phyloP scores from a whole-genome alignment of 371 early-diverging fungal species.

The Haplosporangium sp. region DNA sequence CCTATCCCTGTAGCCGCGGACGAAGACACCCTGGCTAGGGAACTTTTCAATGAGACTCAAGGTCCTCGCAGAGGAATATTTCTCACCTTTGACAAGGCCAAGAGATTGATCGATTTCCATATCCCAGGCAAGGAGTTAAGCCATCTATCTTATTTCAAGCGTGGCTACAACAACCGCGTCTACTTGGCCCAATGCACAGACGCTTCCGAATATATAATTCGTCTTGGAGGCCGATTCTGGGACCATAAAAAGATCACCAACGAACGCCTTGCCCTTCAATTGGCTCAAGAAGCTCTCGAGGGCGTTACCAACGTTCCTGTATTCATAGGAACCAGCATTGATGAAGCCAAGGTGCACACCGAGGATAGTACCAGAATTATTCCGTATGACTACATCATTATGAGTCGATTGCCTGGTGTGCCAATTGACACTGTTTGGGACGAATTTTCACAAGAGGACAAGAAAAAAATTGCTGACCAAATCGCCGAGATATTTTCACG shows the following conservation, averaged over 20 bases:
- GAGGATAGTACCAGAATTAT: slow-evolving; percentile 16
- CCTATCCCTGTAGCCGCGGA: slow-evolving; percentile 18
- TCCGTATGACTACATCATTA: slow-evolving; percentile 43
- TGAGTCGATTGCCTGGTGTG: slow-evolving; percentile 44
- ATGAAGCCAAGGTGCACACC: slow-evolving; percentile 27
- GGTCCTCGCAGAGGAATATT: slow-evolving; percentile 45
- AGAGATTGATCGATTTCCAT: slow-evolving; percentile 26
- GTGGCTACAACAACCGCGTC: slow-evolving; percentile 51
- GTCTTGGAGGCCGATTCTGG: slow-evolving; percentile 52
- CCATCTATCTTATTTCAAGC: slow-evolving; percentile 33
- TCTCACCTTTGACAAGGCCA: slow-evolving; percentile 27
- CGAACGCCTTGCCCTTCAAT: slow-evolving; percentile 26
- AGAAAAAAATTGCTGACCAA: slow-evolving; percentile 31
- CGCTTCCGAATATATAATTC: slow-evolving; percentile 42
- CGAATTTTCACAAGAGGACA: slow-evolving; percentile 16
- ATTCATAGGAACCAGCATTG: slow-evolving; percentile 40
- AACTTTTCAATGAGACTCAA: slow-evolving; percentile 24
- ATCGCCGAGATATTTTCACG: slow-evolving; percentile 30
- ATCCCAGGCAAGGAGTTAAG: slow-evolving; percentile 26
- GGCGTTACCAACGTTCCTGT: slow-evolving; percentile 18
- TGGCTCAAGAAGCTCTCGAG: slow-evolving; percentile 28
- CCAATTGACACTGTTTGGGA: slow-evolving; percentile 50
- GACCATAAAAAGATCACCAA: slow-evolving; percentile 51
- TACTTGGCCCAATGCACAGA: slow-evolving; percentile 40
- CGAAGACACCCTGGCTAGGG: slow-evolving; percentile 8